A percentile compares a stretch with the other conserved stretches of the same genome.
These are phyloP conservation scores for Kodamaea alishanica DNA, from an alignment of 1,139 yeast species.

Conservation along the genomic window DNA sequence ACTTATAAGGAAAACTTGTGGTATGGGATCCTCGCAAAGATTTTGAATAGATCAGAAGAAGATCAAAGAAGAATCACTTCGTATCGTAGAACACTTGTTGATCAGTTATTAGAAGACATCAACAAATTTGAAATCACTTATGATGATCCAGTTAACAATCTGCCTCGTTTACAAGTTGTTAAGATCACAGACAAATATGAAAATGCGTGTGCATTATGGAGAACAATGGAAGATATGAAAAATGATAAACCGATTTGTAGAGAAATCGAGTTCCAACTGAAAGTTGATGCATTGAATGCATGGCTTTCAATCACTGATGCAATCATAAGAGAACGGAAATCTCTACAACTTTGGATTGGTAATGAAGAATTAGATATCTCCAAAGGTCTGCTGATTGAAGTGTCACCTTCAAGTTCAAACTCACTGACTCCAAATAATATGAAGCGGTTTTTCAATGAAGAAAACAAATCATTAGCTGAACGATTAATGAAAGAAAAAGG, in stretches of 20 bases:
- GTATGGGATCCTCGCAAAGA: constrained; percentile 76
- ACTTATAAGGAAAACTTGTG: constrained; percentile 76
- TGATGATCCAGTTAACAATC: constrained; percentile 25
- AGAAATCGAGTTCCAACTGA: constrained; percentile 57
- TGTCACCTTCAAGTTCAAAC: constrained; percentile 20
- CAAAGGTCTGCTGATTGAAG: constrained; percentile 27
- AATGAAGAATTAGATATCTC: constrained; percentile 69
- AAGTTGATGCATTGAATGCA: constrained; percentile 75
- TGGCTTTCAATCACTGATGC: constrained; percentile 80
- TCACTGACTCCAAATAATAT: constrained; percentile 28
- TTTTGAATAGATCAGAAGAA: constrained; percentile 74
- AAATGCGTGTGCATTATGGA: constrained; percentile 74
- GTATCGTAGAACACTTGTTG: constrained; percentile 70
- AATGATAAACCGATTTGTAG: constrained; percentile 73
- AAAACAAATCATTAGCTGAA: constrained; percentile 73
- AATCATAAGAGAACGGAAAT: constrained; percentile 54
- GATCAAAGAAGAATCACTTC: constrained; percentile 75
- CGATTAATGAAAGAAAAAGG: constrained; percentile 83
- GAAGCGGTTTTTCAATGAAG: constrained; percentile 51
- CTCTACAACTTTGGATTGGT: constrained; percentile 71
- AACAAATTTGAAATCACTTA: constrained; percentile 55
- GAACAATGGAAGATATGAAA: constrained; percentile 73
- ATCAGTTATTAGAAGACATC: constrained; percentile 69
- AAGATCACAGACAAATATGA: constrained; percentile 59
- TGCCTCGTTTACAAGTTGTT: constrained; percentile 50